phyloP scores from a whole-genome alignment of 176 grass and related monocot genomes.

The sorghum (Sorghum bicolor) region DNA sequence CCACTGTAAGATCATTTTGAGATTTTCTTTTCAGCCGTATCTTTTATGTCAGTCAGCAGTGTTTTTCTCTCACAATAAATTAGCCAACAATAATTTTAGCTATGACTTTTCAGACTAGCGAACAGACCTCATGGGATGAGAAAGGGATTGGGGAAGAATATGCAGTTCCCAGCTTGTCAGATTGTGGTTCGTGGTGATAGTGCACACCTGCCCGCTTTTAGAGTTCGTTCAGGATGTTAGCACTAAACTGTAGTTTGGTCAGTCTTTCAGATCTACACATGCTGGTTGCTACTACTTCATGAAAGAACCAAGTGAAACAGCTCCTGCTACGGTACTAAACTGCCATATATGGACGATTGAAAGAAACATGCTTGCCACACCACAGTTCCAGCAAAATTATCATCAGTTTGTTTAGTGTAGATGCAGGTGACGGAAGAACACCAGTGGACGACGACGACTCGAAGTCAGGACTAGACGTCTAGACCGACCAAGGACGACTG shows the following conservation, averaged over 20 bases:
- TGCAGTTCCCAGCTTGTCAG: neutral
- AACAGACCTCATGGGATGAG: too few relatives aligned
- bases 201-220: neutral
- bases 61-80: too few relatives aligned
- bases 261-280: neutral
- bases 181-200: neutral
- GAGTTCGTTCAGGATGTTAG: neutral
- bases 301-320: neutral
- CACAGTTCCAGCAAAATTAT: neutral
- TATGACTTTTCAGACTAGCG: too few relatives aligned
- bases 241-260: neutral
- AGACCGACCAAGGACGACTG: neutral
- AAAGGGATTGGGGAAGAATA: neutral
- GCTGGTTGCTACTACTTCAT: neutral
- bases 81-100: too few relatives aligned
- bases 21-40: too few relatives aligned
- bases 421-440: neutral
- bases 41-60: too few relatives aligned
- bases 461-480: neutral
- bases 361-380: neutral
- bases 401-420: neutral
- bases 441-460: neutral
- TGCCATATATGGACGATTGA: neutral
- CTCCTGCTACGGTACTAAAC: neutral
- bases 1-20: neutral